These are phyloP conservation scores for Thelonectria rubi DNA, from an alignment of 2,329 filamentous ascomycete genomes.

Conservation along the genomic window DNA sequence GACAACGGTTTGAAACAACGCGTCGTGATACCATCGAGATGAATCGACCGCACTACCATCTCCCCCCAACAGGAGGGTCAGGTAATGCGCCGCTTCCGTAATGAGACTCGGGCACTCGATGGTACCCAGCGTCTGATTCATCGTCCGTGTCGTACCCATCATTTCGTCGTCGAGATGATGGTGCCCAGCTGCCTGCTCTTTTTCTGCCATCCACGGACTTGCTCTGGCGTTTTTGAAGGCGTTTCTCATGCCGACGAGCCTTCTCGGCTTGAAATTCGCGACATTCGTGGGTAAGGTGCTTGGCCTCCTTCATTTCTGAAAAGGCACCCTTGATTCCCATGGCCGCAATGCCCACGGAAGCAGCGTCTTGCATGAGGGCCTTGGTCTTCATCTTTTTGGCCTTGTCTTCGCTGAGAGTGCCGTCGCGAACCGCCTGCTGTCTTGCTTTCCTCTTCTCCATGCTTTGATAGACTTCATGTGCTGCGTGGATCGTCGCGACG, in stretches of 20 bases:
- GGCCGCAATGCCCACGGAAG: slow-evolving; percentile 66
- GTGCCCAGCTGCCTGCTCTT: slow-evolving; percentile 56
- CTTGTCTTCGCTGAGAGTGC: slow-evolving; percentile 59
- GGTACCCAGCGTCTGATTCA: slow-evolving; percentile 55
- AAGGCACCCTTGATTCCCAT: slow-evolving; percentile 66
- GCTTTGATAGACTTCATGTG: slow-evolving; percentile 66
- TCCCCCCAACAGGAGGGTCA: slow-evolving; percentile 43
- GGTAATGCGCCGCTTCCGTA: slow-evolving; percentile 51
- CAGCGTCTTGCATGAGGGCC: slow-evolving; percentile 65
- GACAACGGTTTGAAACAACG: slow-evolving; percentile 2
- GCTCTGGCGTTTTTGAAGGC: slow-evolving; percentile 50
- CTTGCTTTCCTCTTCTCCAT: slow-evolving; percentile 65
- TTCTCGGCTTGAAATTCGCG: slow-evolving; percentile 61
- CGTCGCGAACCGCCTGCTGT: slow-evolving; percentile 63
- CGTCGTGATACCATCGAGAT: background rate
- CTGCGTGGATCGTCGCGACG: slow-evolving; percentile 68
- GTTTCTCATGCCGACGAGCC: slow-evolving; percentile 58
- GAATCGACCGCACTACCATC: slow-evolving; percentile 15
- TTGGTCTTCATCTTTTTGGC: slow-evolving; percentile 67
- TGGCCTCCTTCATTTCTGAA: slow-evolving; percentile 64
- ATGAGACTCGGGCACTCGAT: slow-evolving; percentile 57
- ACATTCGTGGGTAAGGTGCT: slow-evolving; percentile 59
- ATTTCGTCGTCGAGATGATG: slow-evolving; percentile 51
- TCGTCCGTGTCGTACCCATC: slow-evolving; percentile 51
- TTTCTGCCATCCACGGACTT: slow-evolving; percentile 47